phyloP scores from a whole-genome alignment of 2,329 filamentous ascomycete genomes.

The Beauveria rudraprayagi region DNA sequence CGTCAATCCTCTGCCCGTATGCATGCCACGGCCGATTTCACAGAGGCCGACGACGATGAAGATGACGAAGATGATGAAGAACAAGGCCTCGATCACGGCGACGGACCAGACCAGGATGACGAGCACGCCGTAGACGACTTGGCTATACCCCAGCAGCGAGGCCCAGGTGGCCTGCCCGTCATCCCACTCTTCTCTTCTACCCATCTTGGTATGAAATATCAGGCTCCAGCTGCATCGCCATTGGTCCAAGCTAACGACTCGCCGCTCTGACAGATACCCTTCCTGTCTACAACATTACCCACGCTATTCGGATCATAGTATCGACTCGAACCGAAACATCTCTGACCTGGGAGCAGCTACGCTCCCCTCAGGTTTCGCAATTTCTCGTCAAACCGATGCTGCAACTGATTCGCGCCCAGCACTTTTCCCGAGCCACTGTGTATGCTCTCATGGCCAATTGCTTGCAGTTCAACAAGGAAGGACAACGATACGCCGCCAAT shows the following conservation, averaged over 20 bases:
- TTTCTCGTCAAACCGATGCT: conserved; percentile 95
- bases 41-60: conserved; percentile 51
- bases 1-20: conserved; percentile 23
- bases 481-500: conserved; percentile 71
- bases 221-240: background rate
- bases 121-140: conserved; percentile 36
- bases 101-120: conserved; percentile 37
- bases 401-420: conserved; percentile 72
- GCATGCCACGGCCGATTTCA: conserved; percentile 57
- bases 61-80: conserved; percentile 33
- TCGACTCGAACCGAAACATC: conserved; percentile 83
- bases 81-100: conserved; percentile 40
- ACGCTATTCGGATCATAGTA: conserved; percentile 79
- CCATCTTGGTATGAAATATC: conserved; percentile 54
- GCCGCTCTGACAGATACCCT: conserved; percentile 56
- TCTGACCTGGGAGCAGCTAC: conserved; percentile 86
- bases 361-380: conserved; percentile 92
- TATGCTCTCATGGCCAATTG: conserved; percentile 92
- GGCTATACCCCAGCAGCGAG: conserved; percentile 20
- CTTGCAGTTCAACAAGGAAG: conserved; percentile 86
- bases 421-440: conserved; percentile 78
- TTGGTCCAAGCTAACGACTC: conserved; percentile 17
- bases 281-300: conserved; percentile 83
- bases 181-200: conserved; percentile 75
- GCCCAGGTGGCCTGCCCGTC: conserved; percentile 28